Evolutionary conservation across 768 basidiomycete species (phyloP), one percentile per base, ranked within the genome.

Genomic region (Podaxis sp.): DNA sequence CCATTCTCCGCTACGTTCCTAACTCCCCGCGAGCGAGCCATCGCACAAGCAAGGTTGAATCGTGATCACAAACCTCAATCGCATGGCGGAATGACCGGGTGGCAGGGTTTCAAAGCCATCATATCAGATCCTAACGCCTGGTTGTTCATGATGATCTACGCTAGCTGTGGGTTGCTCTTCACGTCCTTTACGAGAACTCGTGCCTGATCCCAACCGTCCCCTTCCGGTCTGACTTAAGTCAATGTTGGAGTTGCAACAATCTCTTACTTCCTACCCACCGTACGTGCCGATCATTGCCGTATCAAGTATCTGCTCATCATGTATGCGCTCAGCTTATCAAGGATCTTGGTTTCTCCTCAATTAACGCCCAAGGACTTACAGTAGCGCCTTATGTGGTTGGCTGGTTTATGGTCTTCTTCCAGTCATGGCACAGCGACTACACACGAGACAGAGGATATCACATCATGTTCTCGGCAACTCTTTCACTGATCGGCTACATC

Each of bases 191-290:
- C 13, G 22, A 22, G 6, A 12, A 51, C 24, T 13, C 22, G 49
- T 28, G 8, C 5, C 8, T 28, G 13, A 28, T 1, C 13, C 12
- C 12, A 42, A 42, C 40, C 40, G 4, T 13, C 12, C n/a, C 13
- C n/a, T 11, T 2, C 26, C 12, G 11, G 33, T 51, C 9, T 15
- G 13, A 28, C 24, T 15, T 19, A 51, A 84, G 83, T 84, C 71
- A 85, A 85, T 63, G 80, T 85, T 59, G 82, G 84, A 4, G 82
- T 82, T 24, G 83, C 84, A 4, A 86, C 84, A 0, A 70, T 84
- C 17, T 81, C 83, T 0, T 86, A 85, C 66, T 86, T 86, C 69
- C 66, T 86, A 39, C 84, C 84, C 8, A 84, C 82, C 5, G 83
- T 81, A 67, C 49, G 77, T 67, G 15, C 22, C 33, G 17, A 17